Conservation (phyloP, 257 asterid genomes). For the Leptodermis oblonga region DNA sequence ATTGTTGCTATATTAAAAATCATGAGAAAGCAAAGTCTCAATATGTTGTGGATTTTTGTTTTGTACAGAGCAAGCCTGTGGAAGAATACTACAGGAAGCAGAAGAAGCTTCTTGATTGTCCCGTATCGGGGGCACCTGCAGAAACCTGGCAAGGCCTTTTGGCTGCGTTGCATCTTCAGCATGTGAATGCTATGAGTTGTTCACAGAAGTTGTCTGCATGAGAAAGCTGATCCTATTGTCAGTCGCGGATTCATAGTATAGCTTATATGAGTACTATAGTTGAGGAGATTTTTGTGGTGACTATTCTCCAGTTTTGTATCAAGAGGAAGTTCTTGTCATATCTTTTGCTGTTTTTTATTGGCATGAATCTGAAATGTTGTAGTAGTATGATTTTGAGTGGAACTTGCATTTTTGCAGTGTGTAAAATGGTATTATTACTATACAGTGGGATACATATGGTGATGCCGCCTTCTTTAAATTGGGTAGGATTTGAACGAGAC, state of each 20-base stretch:
- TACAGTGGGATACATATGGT: neutral
- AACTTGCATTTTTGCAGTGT: neutral
- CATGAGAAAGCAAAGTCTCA: neutral
- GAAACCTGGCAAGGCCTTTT: slow-evolving; percentile 86
- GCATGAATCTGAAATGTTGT: neutral
- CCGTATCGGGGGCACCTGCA: slow-evolving; percentile 59
- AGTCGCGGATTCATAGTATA: neutral
- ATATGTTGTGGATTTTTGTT: neutral
- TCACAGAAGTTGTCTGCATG: slow-evolving; percentile 63
- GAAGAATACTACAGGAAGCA: slow-evolving; percentile 83
- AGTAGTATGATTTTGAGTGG: neutral
- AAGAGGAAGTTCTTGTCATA: neutral
- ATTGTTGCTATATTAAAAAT: neutral
- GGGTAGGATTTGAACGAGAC: neutral
- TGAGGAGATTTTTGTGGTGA: slow-evolving; percentile 13
- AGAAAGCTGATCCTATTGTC: slow-evolving; percentile 14
- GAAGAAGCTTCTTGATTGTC: slow-evolving; percentile 77
- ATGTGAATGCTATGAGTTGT: slow-evolving; percentile 40
- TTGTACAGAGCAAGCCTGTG: slow-evolving; percentile 55
- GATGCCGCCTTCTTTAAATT: neutral
- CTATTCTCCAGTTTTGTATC: slow-evolving; percentile 17
- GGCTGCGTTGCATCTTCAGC: slow-evolving; percentile 85
- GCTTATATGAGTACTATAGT: slow-evolving; percentile 15
- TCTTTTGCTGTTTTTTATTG: neutral
- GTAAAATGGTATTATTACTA: neutral